phyloP scores from a whole-genome alignment of 495 filamentous ascomycete genomes.

The Neurospora pannonica region DNA sequence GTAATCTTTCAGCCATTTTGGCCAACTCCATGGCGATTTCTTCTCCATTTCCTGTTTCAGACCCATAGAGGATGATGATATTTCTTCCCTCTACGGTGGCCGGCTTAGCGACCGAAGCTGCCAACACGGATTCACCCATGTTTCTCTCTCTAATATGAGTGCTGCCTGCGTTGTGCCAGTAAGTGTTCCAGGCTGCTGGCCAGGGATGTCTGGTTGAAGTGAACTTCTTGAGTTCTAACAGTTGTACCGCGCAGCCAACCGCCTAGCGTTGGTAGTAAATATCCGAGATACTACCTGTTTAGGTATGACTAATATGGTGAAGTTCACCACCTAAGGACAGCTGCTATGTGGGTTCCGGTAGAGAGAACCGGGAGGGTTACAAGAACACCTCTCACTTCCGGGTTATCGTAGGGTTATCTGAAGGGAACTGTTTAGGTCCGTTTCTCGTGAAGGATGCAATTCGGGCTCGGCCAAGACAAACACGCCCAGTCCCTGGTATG shows the following conservation, averaged over 20 bases:
- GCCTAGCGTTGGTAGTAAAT: not conserved
- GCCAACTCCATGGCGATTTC: slow-evolving; percentile 82
- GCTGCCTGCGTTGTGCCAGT: not conserved
- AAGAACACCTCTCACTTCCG: not conserved
- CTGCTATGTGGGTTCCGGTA: not conserved
- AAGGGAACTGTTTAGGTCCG: not conserved
- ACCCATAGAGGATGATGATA: slow-evolving; percentile 80
- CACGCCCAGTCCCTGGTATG: not conserved
- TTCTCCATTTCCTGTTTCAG: slow-evolving; percentile 88
- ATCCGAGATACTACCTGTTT: not conserved
- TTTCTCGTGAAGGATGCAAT: not conserved
- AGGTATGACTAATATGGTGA: not conserved
- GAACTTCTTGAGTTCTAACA: not conserved
- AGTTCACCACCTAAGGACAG: not conserved
- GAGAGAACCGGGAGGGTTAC: not conserved
- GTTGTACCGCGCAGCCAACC: not conserved
- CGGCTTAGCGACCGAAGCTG: slow-evolving; percentile 1
- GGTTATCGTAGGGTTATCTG: not conserved
- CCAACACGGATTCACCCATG: slow-evolving; percentile 4
- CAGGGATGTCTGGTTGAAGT: not conserved
- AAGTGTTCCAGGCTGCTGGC: not conserved
- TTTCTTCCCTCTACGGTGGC: slow-evolving; percentile 34
- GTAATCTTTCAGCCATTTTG: slow-evolving; percentile 58
- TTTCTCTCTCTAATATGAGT: not conserved
- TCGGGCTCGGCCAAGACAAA: not conserved